Conservation (phyloP, 2,329 filamentous ascomycete genomes). For the Aspergillus awamori region DNA sequence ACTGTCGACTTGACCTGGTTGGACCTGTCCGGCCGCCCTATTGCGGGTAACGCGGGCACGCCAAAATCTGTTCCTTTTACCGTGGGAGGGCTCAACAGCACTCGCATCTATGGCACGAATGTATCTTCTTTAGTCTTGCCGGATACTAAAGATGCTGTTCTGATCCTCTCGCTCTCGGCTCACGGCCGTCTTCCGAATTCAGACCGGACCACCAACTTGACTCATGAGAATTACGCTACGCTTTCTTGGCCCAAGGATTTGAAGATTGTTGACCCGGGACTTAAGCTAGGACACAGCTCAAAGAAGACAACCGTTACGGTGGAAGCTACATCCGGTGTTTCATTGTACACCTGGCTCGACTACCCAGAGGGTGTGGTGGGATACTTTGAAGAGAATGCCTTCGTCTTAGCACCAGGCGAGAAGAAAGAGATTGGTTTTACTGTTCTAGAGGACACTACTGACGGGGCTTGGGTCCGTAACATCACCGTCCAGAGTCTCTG, state of each 20-base stretch:
- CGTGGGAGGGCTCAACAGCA: conserved; percentile 58
- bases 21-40: conserved; percentile 50
- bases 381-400: conserved; percentile 58
- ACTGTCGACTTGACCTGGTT: conserved; percentile 56
- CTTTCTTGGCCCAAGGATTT: conserved; percentile 51
- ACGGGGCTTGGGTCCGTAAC: conserved; percentile 47
- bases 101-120: conserved; percentile 48
- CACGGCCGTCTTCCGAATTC: conserved; percentile 53
- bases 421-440: conserved; percentile 50
- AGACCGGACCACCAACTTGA: conserved; percentile 43
- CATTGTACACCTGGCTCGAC: conserved; percentile 60
- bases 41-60: conserved; percentile 42
- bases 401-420: conserved; percentile 53
- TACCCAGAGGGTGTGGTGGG: conserved; percentile 54
- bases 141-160: conserved; percentile 43
- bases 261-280: conserved; percentile 52
- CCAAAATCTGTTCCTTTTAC: conserved; percentile 41
- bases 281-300: conserved; percentile 43
- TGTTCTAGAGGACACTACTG: conserved; percentile 49
- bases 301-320: conserved; percentile 48
- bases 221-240: conserved; percentile 56
- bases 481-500: conserved; percentile 59
- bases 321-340: conserved; percentile 51
- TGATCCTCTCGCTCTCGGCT: conserved; percentile 50
- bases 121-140: conserved; percentile 38